Base-by-base conservation (phyloP, 202 grass and related monocot species). In the Schoenoplectus tabernaemontani region DNA sequence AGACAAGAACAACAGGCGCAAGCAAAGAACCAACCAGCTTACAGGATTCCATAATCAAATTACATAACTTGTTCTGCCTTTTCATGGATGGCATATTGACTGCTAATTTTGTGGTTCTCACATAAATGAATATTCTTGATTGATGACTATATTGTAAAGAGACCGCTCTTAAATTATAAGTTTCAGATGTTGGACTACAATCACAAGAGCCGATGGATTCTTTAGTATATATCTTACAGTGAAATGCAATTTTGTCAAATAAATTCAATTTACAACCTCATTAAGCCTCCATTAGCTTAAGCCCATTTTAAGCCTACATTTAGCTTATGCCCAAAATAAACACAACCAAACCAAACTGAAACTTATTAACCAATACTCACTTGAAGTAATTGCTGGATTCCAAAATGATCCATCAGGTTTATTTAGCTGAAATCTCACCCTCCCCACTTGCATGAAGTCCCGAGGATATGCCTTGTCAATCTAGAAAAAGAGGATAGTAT, bases 371-470 rank as follows among this genome's bases (percentile, higher is more conserved):
- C 2, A 43, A 19, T 22, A 54, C 82, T 89, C 84, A 97, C 94
- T 97, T 59, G 87, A 90, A 94, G 53, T 89, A 76, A 98, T 90
- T 26, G 76, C 75, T 78, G 95, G 88, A 83, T 94, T 98, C 81
- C 68, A 80, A 11, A 83, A 79, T 57, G 95, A 87, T 16, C 91
- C 91, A 34, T 97, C 95, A 48, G 93, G 86, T 56, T 80, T 91
- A 51, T 86, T 94, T 78, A 98, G 87, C 76, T 92, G 89, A 83
- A 89, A 86, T 81, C 95, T 94, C 24, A 98, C 89, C 78, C 91
- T 94, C 80, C 95, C 95, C 4, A 86, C 82, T 88, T 90, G 89
- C 87, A 92, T 92, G 87, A 98, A 98, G 70, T 98, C 95, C 67
- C 95, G 80, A 24, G 89, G 91, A 30, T 98, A 98, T 60, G 89